phyloP scores from a whole-genome alignment of 345 rosid genomes.

The Theobroma cacao region DNA sequence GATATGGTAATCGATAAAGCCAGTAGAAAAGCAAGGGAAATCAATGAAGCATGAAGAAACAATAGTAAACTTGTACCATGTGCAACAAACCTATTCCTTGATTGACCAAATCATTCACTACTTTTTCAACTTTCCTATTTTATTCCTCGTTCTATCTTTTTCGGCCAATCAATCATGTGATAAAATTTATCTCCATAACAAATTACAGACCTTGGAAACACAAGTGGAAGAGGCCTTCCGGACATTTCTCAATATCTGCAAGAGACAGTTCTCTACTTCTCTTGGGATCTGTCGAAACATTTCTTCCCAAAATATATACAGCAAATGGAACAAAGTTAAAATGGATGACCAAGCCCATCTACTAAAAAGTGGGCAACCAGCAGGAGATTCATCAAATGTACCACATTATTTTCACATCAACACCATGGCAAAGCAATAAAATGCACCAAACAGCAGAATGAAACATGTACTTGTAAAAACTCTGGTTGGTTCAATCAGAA shows the following conservation, averaged over 20 bases:
- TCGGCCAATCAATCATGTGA: background rate
- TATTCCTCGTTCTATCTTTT: background rate
- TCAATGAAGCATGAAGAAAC: conserved; percentile 6
- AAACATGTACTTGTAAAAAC: background rate
- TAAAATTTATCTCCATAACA: background rate
- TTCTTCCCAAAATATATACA: too few relatives aligned
- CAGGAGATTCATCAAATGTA: background rate
- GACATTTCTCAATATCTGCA: background rate
- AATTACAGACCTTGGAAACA: background rate
- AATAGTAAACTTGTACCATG: background rate
- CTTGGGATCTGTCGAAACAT: background rate
- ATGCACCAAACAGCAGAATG: background rate
- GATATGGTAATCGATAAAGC: conserved; percentile 15
- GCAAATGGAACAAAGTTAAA: background rate
- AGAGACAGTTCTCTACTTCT: background rate
- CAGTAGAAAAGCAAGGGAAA: background rate
- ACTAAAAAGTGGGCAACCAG: background rate
- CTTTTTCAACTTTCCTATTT: background rate
- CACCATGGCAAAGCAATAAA: background rate
- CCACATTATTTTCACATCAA: background rate
- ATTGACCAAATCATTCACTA: background rate
- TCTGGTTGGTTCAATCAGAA: background rate
- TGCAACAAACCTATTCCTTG: background rate
- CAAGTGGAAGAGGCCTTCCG: background rate
- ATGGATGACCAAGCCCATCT: background rate